phyloP scores from a whole-genome alignment of 202 grass and related monocot species.

The Saccharum hybrid region DNA sequence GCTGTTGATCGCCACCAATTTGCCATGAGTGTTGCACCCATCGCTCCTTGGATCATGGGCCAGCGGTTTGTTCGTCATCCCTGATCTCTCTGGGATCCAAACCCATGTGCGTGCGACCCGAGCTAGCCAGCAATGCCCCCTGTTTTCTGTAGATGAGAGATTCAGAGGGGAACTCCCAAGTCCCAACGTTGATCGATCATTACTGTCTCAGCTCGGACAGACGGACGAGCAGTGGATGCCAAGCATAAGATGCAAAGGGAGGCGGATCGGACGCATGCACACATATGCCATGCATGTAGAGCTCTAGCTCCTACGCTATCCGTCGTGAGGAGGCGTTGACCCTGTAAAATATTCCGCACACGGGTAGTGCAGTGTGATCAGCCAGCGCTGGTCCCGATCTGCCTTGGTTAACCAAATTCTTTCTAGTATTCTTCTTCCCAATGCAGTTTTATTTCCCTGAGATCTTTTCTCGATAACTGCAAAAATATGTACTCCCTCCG shows the following conservation, averaged over 20 bases:
- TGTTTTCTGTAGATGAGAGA: slow-evolving; percentile 39
- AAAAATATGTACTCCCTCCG: too few relatives aligned
- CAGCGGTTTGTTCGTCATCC: slow-evolving; percentile 5
- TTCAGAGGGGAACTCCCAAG: slow-evolving; percentile 16
- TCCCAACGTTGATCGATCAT: slow-evolving; percentile 49
- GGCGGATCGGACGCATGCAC: too few relatives aligned
- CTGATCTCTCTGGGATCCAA: slow-evolving; percentile 46
- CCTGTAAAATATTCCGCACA: too few relatives aligned
- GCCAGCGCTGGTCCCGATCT: too few relatives aligned
- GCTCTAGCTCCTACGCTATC: too few relatives aligned
- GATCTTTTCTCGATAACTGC: too few relatives aligned
- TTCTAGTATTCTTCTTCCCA: too few relatives aligned
- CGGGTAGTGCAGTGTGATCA: too few relatives aligned
- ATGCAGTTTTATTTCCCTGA: too few relatives aligned
- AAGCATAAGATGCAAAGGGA: slow-evolving; percentile 36
- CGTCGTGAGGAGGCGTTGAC: too few relatives aligned
- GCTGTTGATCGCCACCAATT: neutral
- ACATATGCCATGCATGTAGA: neutral
- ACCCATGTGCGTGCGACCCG: slow-evolving; percentile 53
- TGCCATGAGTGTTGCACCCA: neutral
- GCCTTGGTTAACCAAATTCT: too few relatives aligned
- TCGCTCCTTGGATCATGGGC: slow-evolving; percentile 61
- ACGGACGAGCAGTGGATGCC: slow-evolving; percentile 33
- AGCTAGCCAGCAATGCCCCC: slow-evolving; percentile 14
- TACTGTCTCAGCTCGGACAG: neutral